Conservation (phyloP, 177 flowering plant species). For the Vitis hybrid region DNA sequence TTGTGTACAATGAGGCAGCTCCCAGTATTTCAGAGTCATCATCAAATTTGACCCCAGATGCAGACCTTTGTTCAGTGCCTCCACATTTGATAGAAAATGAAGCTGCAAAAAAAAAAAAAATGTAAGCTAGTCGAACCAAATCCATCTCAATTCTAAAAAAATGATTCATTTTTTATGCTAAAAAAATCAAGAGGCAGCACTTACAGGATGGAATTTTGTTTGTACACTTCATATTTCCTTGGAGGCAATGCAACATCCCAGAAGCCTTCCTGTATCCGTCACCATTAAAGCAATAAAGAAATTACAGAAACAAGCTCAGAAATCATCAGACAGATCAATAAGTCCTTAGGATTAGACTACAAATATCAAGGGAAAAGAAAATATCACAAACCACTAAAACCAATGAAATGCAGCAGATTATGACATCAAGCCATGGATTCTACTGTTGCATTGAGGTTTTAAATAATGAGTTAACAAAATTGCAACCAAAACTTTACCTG, state of each 20-base stretch:
- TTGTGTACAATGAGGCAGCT: constrained; percentile 38
- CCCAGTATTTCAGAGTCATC: constrained; percentile 40
- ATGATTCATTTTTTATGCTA: too few species aligned
- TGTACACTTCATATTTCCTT: constrained; percentile 28
- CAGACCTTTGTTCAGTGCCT: constrained; percentile 32
- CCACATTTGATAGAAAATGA: constrained; percentile 51
- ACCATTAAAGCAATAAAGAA: neutral
- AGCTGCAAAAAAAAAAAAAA: constrained; percentile 18
- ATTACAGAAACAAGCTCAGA: too few species aligned
- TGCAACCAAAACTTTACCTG: constrained; percentile 17
- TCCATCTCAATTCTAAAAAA: too few species aligned
- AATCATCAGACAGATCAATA: too few species aligned
- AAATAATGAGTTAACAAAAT: neutral
- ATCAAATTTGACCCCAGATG: constrained; percentile 34
- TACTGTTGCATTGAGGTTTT: too few species aligned
- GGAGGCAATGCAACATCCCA: constrained; percentile 36
- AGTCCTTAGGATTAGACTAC: too few species aligned
- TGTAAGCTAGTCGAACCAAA: too few species aligned
- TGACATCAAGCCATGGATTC: too few species aligned
- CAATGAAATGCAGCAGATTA: too few species aligned
- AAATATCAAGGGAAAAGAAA: too few species aligned
- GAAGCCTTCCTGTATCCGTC: constrained; percentile 28
- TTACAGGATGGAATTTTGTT: constrained; percentile 29
- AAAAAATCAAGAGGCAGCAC: constrained; percentile 12
- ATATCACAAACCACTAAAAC: too few species aligned